Percentiles rank a stretch among this genome's conserved stretches.
Evolutionary conservation across 176 grass and related monocot species (phyloP).

Genomic region (Carex myosuroides): DNA sequence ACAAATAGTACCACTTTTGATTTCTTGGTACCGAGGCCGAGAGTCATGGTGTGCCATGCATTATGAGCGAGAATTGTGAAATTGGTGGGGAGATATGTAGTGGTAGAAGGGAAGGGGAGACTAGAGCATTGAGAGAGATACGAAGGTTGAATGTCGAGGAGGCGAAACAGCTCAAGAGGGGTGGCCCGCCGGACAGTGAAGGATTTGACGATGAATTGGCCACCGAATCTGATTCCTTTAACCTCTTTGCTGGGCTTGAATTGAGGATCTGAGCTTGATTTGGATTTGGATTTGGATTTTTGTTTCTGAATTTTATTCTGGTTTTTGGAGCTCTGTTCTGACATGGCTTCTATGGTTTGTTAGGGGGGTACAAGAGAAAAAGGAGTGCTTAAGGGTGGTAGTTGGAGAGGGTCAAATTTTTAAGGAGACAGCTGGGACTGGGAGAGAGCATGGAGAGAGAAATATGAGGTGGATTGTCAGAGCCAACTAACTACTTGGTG

Average conservation of each 20-base stretch:
- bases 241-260: conserved; percentile 84
- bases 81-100: conserved; percentile 78
- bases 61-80: conserved; percentile 99
- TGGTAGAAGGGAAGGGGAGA: conserved; percentile 91
- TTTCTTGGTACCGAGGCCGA: conserved; percentile 94
- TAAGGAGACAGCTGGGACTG: background rate
- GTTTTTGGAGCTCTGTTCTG: conserved; percentile 7
- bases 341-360: background rate
- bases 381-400: background rate
- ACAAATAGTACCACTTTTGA: conserved; percentile 90
- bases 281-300: conserved; percentile 2
- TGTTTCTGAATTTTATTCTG: conserved; percentile 13
- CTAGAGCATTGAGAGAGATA: conserved; percentile 73
- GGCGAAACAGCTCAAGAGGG: conserved; percentile 83
- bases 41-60: conserved; percentile 94
- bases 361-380: background rate
- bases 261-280: conserved; percentile 36
- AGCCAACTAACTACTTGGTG: conserved; percentile 14
- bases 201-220: conserved; percentile 90
- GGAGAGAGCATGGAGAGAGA: background rate
- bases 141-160: conserved; percentile 90
- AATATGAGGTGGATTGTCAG: conserved; percentile 22
- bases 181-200: conserved; percentile 90
- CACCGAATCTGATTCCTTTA: conserved; percentile 84
- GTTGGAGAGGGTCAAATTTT: background rate